phyloP scores from a whole-genome alignment of 306 rosid species.

The Trifolium fragiferum region DNA sequence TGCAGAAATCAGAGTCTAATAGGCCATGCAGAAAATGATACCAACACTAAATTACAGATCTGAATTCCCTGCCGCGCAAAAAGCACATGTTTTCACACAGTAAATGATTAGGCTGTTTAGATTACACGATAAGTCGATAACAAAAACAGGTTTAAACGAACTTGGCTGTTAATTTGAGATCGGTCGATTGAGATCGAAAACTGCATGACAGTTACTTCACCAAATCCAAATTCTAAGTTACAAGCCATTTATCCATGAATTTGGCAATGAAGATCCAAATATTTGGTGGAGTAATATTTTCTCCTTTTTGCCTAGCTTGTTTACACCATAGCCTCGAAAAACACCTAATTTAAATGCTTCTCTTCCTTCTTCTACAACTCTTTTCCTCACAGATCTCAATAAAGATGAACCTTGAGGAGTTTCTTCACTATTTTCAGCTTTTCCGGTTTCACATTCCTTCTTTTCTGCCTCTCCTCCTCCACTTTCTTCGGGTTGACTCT shows the following conservation, averaged over 20 bases:
- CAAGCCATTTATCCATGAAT: slow-evolving; percentile 55
- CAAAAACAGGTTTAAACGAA: neutral
- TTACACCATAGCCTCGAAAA: slow-evolving; percentile 51
- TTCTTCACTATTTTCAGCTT: slow-evolving; percentile 37
- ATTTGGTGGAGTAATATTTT: slow-evolving; percentile 65
- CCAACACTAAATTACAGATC: too few relatives aligned
- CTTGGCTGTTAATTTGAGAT: neutral
- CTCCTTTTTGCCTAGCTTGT: slow-evolving; percentile 64
- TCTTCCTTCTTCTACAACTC: slow-evolving; percentile 64
- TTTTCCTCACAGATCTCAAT: slow-evolving; percentile 63
- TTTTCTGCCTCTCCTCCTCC: slow-evolving; percentile 40
- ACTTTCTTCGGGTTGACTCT: slow-evolving; percentile 41
- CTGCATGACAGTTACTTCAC: neutral
- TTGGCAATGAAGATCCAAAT: slow-evolving; percentile 67
- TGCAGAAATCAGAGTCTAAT: too few relatives aligned
- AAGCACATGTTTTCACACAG: too few relatives aligned
- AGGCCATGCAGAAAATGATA: too few relatives aligned
- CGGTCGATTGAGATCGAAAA: neutral
- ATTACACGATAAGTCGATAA: neutral
- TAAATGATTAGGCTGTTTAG: neutral
- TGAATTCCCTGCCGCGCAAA: too few relatives aligned
- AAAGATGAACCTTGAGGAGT: slow-evolving; percentile 56
- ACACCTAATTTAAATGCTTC: slow-evolving; percentile 63
- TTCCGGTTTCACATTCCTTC: slow-evolving; percentile 45
- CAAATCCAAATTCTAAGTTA: slow-evolving; percentile 25